Evolutionary conservation across 2,329 filamentous ascomycete species (phyloP).

Genomic region (Didymella arachidicola): DNA sequence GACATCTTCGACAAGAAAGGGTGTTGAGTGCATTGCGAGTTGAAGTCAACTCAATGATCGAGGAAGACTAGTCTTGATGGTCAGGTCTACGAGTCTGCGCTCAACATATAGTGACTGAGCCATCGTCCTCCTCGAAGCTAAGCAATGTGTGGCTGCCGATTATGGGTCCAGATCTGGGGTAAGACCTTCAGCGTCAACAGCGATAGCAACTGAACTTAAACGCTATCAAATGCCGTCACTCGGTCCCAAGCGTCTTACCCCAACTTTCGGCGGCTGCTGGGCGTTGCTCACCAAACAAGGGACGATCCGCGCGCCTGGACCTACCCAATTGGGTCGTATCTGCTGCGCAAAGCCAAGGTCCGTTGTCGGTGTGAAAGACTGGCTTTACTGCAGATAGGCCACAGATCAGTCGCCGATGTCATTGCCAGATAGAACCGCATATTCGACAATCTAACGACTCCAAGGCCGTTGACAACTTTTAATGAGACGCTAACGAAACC

Average conservation of each 20-base stretch:
- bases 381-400: not conserved
- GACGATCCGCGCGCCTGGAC: conserved; percentile 11
- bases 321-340: conserved; percentile 6
- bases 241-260: not conserved
- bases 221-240: conserved; percentile 5
- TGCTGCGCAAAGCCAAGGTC: not conserved
- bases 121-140: conserved; percentile 7
- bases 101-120: conserved; percentile 5
- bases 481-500: not conserved
- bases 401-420: not conserved
- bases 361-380: not conserved
- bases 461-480: not conserved
- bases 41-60: conserved; percentile 2
- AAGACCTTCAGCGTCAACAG: conserved; percentile 7
- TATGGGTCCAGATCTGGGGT: conserved; percentile 11
- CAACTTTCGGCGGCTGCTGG: conserved; percentile 1
- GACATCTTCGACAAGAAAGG: conserved; percentile 2
- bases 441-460: not conserved
- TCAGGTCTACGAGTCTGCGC: not conserved
- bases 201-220: conserved; percentile 1
- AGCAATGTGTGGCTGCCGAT: conserved; percentile 5
- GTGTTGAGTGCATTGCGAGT: conserved; percentile 8
- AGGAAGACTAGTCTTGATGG: not conserved
- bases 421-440: conserved; percentile 1
- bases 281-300: not conserved